Evolutionary conservation across 2,329 filamentous ascomycete species (phyloP).

Genomic region (Hypomyces rosellus): DNA sequence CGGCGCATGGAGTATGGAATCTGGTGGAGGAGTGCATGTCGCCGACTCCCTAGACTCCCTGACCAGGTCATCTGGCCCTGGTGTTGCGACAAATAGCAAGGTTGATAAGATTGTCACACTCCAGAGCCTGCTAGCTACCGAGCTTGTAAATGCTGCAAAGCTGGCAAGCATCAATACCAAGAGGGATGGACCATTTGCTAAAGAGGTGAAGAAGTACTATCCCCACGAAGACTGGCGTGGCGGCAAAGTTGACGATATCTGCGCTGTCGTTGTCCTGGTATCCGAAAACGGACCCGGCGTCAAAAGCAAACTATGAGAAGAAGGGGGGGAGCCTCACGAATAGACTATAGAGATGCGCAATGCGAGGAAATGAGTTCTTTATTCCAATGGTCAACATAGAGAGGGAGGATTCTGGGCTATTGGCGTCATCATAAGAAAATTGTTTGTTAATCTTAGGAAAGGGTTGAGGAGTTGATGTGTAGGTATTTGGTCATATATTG

Average conservation of each 20-base stretch:
- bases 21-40: conserved; percentile 54
- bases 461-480: too few species aligned
- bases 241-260: conserved; percentile 95
- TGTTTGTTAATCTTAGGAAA: too few species aligned
- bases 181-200: conserved; percentile 87
- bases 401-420: not conserved
- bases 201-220: conserved; percentile 83
- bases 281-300: conserved; percentile 48
- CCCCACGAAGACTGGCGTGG: conserved; percentile 83
- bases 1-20: conserved; percentile 66
- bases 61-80: conserved; percentile 22
- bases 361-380: conserved; percentile 3
- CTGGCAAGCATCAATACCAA: conserved; percentile 73
- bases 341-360: conserved; percentile 13
- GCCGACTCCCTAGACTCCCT: conserved; percentile 51
- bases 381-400: not conserved
- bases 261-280: conserved; percentile 73
- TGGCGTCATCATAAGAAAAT: not conserved
- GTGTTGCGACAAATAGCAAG: conserved; percentile 18
- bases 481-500: too few species aligned
- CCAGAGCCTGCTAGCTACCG: conserved; percentile 71
- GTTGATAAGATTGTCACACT: conserved; percentile 44
- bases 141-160: conserved; percentile 78
- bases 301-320: conserved; percentile 29
- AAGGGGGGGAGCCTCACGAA: not conserved